Base-by-base conservation (phyloP, 495 filamentous ascomycete species). In the Glarea lozoyensis region DNA sequence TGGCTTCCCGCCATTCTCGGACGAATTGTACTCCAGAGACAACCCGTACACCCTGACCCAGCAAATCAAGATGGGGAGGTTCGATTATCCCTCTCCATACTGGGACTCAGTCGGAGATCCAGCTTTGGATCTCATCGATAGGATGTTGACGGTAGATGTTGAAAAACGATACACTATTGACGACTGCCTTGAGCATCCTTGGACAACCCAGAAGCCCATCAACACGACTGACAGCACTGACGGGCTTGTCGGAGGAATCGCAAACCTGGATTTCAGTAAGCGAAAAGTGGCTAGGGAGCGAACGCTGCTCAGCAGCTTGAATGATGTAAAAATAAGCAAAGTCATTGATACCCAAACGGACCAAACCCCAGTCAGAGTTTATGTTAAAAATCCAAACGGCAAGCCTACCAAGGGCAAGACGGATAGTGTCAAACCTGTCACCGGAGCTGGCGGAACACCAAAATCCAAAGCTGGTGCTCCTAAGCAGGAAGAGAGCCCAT, bases 21-120 rank as follows among this genome's bases (percentile, higher is more conserved):
- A 97, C 49, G 93, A 99, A 61, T 78, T 97, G 1, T 83, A 75
- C 53, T 83, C 78, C 4, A 43, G 60, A 3, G 78, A 86, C 31
- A 83, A 88, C 48, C 93, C 90, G 9, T 95, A 86, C 50, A 88
- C 73, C 0, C 71, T 99, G 12, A 82, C 84, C 0, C 86, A 99
- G 49, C 76, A 97, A 64, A 99, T 99, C 62, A 85, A 82, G 57
- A 71, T 75, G 57, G 93, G 84, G 4, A 75, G 75, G 33, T 97
- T 94, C 50, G 86, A 96, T 60, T 99, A 95, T 50, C 93, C 93
- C 1, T 90, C 86, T 1, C 93, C 93, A 12, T 99, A 97, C 60
- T 99, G 93, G 93, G 92, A 97, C 61, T 77, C 81, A 3, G 82
- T 99, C 45, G 82, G 79, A 44, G 93, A 99, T 44, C 75, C 82